Evolutionary conservation across 164 flowering plant genomes (phyloP), one percentile per base, ranked within the genome.

Genomic region (Annona squamosa): DNA sequence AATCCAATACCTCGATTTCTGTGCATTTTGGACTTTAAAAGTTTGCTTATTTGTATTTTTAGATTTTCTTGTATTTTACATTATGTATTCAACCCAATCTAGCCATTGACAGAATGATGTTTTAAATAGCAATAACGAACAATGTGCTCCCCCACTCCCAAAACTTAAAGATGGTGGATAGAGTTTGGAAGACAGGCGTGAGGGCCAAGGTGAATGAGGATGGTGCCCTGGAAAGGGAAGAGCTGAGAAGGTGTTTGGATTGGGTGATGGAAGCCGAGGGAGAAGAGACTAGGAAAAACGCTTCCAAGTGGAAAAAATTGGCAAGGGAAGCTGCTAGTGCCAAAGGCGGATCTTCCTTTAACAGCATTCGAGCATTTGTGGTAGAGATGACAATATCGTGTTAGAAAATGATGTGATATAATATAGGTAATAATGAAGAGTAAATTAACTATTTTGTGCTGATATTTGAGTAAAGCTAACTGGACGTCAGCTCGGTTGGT

Each of bases 231-330:
- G 84, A 69, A 43, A 74, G 82, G 12, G 80, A 69, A 1, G 87
- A 88, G 81, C 62, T 88, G 0, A 80, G 16, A 70, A 79, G 81
- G 68, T 85, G 90, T 37, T 5, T 87, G 75, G 85, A 82, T n/a
- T n/a, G 71, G 48, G 88, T 82, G 48, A 86, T 87, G 88, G 87
- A 57, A 3, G 87, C 74, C 44, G 84, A 81, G 48, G 76, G 26
- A 43, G 82, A 78, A n/a, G 74, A 70, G 70, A 75, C 84, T 45
- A 76, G 68, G 59, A 56, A 52, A 66, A 71, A 66, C 7, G 74
- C 71, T 3, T 13, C 1, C 59, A 67, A 9, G 16, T 72, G 66
- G 78, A 72, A 48, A 37, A 41, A 66, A 3, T 57, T 72, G 67
- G 74, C 78, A 0, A 56, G 19, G 57, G 71, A 65, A 61, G 66